phyloP scores from a whole-genome alignment of 23 red algal genomes.

The Pyropia yezoensis region DNA sequence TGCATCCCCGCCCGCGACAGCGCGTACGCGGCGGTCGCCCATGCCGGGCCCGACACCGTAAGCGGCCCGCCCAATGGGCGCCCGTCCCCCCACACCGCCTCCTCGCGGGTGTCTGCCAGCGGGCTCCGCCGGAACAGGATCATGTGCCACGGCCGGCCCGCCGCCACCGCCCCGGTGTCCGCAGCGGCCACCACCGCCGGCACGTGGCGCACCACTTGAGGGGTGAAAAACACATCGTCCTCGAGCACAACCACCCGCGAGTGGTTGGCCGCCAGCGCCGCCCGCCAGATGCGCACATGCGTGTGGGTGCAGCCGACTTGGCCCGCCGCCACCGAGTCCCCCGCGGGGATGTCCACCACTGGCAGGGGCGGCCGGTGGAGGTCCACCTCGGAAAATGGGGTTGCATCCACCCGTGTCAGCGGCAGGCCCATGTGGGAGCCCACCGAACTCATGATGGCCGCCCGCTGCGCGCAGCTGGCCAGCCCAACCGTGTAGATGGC shows the following conservation, averaged over 20 bases:
- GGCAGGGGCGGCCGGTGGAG: conserved; percentile 27
- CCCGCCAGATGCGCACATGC: conserved; percentile 54
- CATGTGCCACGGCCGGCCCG: conserved; percentile 46
- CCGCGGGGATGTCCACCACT: conserved; percentile 5
- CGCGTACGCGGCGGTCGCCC: conserved; percentile 63
- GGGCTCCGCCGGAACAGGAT: conserved; percentile 43
- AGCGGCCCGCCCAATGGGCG: not conserved
- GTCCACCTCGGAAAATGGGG: conserved; percentile 18
- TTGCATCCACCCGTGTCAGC: conserved; percentile 15
- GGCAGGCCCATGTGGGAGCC: conserved; percentile 2
- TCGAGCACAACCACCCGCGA: conserved; percentile 45
- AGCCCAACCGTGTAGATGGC: conserved; percentile 46
- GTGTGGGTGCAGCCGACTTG: conserved; percentile 61
- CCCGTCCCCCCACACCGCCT: conserved; percentile 12
- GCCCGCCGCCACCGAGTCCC: conserved; percentile 28
- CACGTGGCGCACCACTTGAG: conserved; percentile 7
- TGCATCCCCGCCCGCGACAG: conserved; percentile 37
- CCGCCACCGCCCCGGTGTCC: conserved; percentile 14
- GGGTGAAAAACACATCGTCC: conserved; percentile 58
- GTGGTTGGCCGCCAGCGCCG: conserved; percentile 22
- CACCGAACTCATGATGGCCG: conserved; percentile 13
- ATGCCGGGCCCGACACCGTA: conserved; percentile 20
- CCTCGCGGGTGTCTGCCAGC: not conserved
- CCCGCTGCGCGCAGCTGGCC: conserved; percentile 29
- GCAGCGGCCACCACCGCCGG: conserved; percentile 12